Evolutionary conservation across 139 green algal species (phyloP), one percentile per base, ranked within the genome.

Genomic region (Chlamydomonas schloesseri): DNA sequence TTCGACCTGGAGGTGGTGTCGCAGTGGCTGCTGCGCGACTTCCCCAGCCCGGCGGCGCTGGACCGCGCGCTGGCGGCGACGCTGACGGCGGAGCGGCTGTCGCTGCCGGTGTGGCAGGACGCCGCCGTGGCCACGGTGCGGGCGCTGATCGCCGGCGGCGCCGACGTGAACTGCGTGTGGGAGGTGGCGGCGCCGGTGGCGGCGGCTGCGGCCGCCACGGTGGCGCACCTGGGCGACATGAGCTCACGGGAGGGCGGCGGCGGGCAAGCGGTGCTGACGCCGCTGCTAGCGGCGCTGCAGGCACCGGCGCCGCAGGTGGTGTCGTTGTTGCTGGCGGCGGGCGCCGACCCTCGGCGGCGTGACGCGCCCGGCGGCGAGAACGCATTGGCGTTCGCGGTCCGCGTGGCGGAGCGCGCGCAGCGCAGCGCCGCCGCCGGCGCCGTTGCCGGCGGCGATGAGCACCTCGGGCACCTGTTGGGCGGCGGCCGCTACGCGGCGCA

Each of bases 241-340:
- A n/a, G n/a, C n/a, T n/a, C n/a, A n/a, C n/a, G n/a, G n/a, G n/a
- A n/a, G n/a, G n/a, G n/a, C n/a, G n/a, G n/a, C n/a, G n/a, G n/a
- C n/a, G n/a, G n/a, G n/a, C n/a, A n/a, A n/a, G n/a, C 42, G 42
- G 60, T 24, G 15, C 42, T 83, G 37, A 29, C 58, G 62, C 78
- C 78, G 21, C 42, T 84, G 64, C 64, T 55, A 42, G 78, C 64
- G 46, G 78, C 78, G 78, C 78, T 84, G 21, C 64, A 31, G 26
- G 78, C 78, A 31, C 78, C 78, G 20, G 28, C 78, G 37, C 78
- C 78, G 28, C 29, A 42, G 28, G 29, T 74, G 1, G 78, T 64
- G 53, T 29, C 29, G n/a, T 13, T 46, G 47, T 64, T 84, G 42
- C 42, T 84, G 20, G 46, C 29, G 60, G 64, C 78, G 14, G 78